Base-by-base conservation (phyloP, 495 filamentous ascomycete species). In the Podospora bellae-mahoneyi region DNA sequence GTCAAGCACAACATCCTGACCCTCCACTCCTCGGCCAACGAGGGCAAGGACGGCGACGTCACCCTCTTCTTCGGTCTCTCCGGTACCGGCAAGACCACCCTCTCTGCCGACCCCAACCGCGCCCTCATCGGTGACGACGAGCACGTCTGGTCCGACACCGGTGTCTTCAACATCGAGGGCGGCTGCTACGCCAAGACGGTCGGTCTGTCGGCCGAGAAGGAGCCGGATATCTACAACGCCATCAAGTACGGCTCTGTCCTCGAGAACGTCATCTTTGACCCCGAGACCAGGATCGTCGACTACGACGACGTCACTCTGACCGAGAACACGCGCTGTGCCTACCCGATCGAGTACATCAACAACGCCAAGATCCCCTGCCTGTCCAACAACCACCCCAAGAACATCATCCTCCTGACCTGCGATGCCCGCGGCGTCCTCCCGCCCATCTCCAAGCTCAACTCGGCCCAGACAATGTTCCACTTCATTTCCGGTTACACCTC, bases 401-500 rank as follows among this genome's bases (percentile, higher is more conserved):
- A 99, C 88, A 97, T 99, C 84, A 91, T 99, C 74, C 91, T 99
- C 69, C 88, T 99, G 70, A 98, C 96, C 68, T 99, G 95, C 79
- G 95, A 99, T 79, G 95, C 96, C 68, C 91, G 96, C 72, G 95
- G 96, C 83, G 95, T 98, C 9, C 89, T 99, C 34, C 95, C 95
- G 56, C 96, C 96, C 55, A 98, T 99, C 83, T 96, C 93, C 73
- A 99, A 98, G 86, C 90, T 99, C 76, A 90, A 90, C 84, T 87
- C 90, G 73, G 91, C 93, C 75, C 95, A 99, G 83, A 97, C 92
- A 76, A 98, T 99, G 94, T 99, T 97, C 88, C 95, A 99, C 87
- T 99, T 99, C 87, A 99, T 99, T 80, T 95, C 91, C 20, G 95
- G 95, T 75, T 99, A 99, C 86, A 99, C 95, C 66, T 98, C 96